Evolutionary conservation across 768 basidiomycete genomes (phyloP).

Genomic region (Serendipita sp.): DNA sequence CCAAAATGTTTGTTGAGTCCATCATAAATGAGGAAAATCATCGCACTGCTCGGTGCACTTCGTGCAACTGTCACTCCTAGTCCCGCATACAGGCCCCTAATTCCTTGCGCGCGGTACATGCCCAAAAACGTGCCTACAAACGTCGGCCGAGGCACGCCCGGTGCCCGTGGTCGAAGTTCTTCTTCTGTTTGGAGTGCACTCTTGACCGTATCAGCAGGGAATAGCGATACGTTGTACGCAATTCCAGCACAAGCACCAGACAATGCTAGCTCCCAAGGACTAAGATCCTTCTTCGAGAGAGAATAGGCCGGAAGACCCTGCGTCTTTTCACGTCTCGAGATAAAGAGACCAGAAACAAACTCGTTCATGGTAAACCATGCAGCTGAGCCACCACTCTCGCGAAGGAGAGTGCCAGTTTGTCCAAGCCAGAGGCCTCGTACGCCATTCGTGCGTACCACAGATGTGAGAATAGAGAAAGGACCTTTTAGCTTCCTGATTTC

Average conservation of each 20-base stretch:
- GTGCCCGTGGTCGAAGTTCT: slow-evolving; percentile 48
- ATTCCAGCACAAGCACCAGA: slow-evolving; percentile 76
- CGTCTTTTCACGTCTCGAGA: slow-evolving; percentile 35
- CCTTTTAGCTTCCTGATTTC: slow-evolving; percentile 40
- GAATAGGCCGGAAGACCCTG: slow-evolving; percentile 11
- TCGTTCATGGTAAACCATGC: slow-evolving; percentile 79
- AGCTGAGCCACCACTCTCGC: slow-evolving; percentile 80
- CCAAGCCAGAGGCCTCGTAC: slow-evolving; percentile 89
- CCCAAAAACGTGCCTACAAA: slow-evolving; percentile 45
- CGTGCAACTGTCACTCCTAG: slow-evolving; percentile 81
- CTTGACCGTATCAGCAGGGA: slow-evolving; percentile 92
- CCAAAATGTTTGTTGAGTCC: slow-evolving; percentile 44
- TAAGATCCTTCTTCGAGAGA: not conserved
- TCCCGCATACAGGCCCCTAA: slow-evolving; percentile 79
- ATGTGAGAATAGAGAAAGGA: slow-evolving; percentile 47
- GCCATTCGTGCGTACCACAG: slow-evolving; percentile 48
- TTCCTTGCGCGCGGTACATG: slow-evolving; percentile 60
- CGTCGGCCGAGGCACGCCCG: slow-evolving; percentile 23
- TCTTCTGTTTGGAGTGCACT: slow-evolving; percentile 88
- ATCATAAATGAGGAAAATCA: slow-evolving; percentile 89
- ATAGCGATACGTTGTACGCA: slow-evolving; percentile 72
- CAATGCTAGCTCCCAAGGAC: too few species aligned
- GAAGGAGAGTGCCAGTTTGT: slow-evolving; percentile 81
- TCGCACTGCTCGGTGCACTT: slow-evolving; percentile 74
- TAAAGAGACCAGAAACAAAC: slow-evolving; percentile 44